Evolutionary conservation across 495 filamentous ascomycete species (phyloP).

Genomic region (Filosporella fistucella): DNA sequence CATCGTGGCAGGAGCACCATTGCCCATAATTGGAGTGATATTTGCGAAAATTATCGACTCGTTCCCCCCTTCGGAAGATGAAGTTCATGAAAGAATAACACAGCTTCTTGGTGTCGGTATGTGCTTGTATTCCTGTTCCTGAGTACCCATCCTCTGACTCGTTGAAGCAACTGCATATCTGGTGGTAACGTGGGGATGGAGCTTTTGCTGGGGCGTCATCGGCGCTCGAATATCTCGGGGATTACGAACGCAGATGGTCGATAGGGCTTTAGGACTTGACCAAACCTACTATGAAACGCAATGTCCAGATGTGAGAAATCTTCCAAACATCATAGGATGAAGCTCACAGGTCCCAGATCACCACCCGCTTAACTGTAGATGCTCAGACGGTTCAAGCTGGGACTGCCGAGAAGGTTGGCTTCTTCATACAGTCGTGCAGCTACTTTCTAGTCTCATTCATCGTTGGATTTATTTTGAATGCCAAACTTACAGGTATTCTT

Average conservation of each 20-base stretch:
- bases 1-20: conserved; percentile 61
- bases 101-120: conserved; percentile 21
- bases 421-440: conserved; percentile 49
- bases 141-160: not conserved
- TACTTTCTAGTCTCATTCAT: conserved; percentile 63
- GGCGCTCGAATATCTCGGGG: conserved; percentile 59
- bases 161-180: conserved; percentile 55
- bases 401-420: conserved; percentile 64
- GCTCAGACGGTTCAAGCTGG: conserved; percentile 45
- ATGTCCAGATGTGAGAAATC: conserved; percentile 53
- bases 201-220: conserved; percentile 56
- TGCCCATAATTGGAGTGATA: conserved; percentile 62
- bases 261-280: conserved; percentile 56
- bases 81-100: conserved; percentile 9
- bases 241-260: conserved; percentile 54
- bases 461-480: conserved; percentile 56
- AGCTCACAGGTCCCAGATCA: conserved; percentile 53
- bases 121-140: conserved; percentile 23
- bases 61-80: conserved; percentile 49
- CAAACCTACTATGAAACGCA: conserved; percentile 59
- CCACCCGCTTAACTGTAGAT: conserved; percentile 54
- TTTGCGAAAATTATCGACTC: conserved; percentile 66
- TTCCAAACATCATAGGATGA: conserved; percentile 28
- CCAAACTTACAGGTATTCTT: conserved; percentile 57
- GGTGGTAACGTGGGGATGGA: conserved; percentile 52